Conservation (phyloP, 805 yeast genomes). For the Wickerhamomyces pijperi region DNA sequence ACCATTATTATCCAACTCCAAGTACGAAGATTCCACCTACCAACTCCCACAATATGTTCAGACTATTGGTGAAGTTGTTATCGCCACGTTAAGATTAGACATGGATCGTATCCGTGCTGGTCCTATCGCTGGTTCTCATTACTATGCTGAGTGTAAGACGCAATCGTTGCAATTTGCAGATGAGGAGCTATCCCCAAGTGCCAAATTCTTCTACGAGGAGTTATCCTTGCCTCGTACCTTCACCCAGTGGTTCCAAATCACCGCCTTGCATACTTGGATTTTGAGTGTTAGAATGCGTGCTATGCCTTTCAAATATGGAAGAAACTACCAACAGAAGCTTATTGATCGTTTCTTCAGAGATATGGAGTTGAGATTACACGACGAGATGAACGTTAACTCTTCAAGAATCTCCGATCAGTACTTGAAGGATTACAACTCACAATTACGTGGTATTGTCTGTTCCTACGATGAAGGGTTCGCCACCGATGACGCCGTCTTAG, state of each 20-base stretch:
- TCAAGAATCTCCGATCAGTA: slow-evolving; percentile 77
- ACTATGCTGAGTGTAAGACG: slow-evolving; percentile 75
- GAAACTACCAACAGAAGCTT: slow-evolving; percentile 82
- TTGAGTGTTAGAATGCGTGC: slow-evolving; percentile 92
- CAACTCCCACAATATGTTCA: slow-evolving; percentile 39
- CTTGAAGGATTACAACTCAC: slow-evolving; percentile 82
- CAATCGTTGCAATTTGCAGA: slow-evolving; percentile 75
- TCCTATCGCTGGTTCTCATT: slow-evolving; percentile 83
- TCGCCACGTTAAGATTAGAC: slow-evolving; percentile 57
- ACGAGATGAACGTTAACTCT: slow-evolving; percentile 76
- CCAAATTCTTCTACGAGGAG: slow-evolving; percentile 77
- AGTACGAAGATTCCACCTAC: slow-evolving; percentile 26
- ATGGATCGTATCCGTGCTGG: slow-evolving; percentile 92
- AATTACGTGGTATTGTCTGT: slow-evolving; percentile 78
- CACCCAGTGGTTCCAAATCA: slow-evolving; percentile 94
- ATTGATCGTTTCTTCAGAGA: slow-evolving; percentile 85
- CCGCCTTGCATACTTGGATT: slow-evolving; percentile 87
- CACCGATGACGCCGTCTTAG: slow-evolving; percentile 67
- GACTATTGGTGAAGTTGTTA: slow-evolving; percentile 53
- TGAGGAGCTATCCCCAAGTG: slow-evolving; percentile 60
- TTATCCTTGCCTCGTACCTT: slow-evolving; percentile 76
- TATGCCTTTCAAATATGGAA: slow-evolving; percentile 82
- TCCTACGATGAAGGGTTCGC: slow-evolving; percentile 89
- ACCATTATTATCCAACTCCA: slow-evolving; percentile 25
- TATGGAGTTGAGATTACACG: slow-evolving; percentile 74